Evolutionary conservation across 1,284 basidiomycete genomes (phyloP).

Genomic region (Puccinia triticina): DNA sequence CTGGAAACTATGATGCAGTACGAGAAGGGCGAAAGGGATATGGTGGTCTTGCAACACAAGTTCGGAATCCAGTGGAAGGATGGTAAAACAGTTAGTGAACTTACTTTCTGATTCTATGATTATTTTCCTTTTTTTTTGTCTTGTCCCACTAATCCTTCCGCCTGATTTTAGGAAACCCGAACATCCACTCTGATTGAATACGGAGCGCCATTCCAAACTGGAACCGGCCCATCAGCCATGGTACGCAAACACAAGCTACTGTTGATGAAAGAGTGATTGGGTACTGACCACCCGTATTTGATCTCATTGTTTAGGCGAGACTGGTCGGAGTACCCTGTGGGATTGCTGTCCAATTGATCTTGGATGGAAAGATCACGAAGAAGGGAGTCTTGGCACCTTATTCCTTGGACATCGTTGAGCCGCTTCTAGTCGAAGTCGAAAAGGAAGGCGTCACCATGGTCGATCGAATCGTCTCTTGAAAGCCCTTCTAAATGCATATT

Average conservation of each 20-base stretch:
- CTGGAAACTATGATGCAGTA: constrained; percentile 93
- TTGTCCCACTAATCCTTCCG: constrained; percentile 42
- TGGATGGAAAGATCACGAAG: constrained; percentile 71
- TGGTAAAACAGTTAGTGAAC: constrained; percentile 67
- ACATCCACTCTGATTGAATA: constrained; percentile 92
- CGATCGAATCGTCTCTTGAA: constrained; percentile 39
- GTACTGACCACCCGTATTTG: neutral
- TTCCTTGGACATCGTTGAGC: constrained; percentile 69
- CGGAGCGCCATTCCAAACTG: constrained; percentile 68
- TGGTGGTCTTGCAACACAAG: constrained; percentile 98
- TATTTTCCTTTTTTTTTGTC: constrained; percentile 51
- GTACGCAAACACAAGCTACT: constrained; percentile 63
- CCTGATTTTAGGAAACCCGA: constrained; percentile 70
- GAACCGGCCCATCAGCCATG: constrained; percentile 86
- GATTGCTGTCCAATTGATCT: constrained; percentile 69
- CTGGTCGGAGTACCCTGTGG: constrained; percentile 90
- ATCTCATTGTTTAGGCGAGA: constrained; percentile 30
- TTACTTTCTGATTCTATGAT: constrained; percentile 14
- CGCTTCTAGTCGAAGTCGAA: constrained; percentile 76
- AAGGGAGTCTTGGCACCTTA: constrained; percentile 88
- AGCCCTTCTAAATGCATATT: neutral
- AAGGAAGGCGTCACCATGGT: constrained; percentile 70
- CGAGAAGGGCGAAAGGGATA: constrained; percentile 84
- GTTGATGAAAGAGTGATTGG: neutral
- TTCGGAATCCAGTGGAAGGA: constrained; percentile 85